Base-by-base conservation (phyloP, 306 rosid genomes). In the Corylus americana region DNA sequence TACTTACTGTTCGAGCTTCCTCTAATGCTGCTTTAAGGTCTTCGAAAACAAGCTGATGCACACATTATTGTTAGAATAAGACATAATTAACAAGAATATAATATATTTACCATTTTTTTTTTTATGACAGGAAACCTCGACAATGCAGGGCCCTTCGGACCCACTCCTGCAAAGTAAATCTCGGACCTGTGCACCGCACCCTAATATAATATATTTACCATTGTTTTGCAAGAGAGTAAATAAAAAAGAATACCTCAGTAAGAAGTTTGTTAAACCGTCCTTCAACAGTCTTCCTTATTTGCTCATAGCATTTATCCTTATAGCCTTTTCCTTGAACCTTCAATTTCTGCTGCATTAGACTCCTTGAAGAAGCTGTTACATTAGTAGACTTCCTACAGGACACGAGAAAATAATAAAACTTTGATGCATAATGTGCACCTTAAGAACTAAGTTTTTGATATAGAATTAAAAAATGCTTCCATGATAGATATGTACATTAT, bases 251-350 rank as follows among this genome's bases (percentile, higher is more conserved):
- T 81, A 95, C 98, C 96, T 87, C 92, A 17, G 88, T 91, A 48
- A 95, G 91, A 87, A 95, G 98, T 79, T 84, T 95, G 87, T 87
- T 79, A 84, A 95, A 95, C 73, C 98, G 83, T 62, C 73, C 86
- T 85, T 95, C 98, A 67, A 95, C 98, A 73, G 98, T 89, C 90
- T 91, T 95, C 87, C 95, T 73, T 84, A 95, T 91, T 80, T 91
- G 97, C 74, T 95, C 98, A 80, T 95, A 95, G 87, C 98, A 95
- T 84, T 90, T 92, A 83, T 95, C 98, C 85, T 88, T 95, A 47
- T 85, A 95, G 83, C 94, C 94, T 92, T 95, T 95, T 71, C 97
- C 95, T 70, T 86, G 94, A 83, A 81, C 87, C 88, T 95, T 92
- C 85, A 91, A 27, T 71, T 86, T 95, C 82, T 95, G 98, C 75